These are phyloP conservation scores for Aphanocladium album DNA, from an alignment of 2,329 filamentous ascomycete species.

Conservation along the genomic window DNA sequence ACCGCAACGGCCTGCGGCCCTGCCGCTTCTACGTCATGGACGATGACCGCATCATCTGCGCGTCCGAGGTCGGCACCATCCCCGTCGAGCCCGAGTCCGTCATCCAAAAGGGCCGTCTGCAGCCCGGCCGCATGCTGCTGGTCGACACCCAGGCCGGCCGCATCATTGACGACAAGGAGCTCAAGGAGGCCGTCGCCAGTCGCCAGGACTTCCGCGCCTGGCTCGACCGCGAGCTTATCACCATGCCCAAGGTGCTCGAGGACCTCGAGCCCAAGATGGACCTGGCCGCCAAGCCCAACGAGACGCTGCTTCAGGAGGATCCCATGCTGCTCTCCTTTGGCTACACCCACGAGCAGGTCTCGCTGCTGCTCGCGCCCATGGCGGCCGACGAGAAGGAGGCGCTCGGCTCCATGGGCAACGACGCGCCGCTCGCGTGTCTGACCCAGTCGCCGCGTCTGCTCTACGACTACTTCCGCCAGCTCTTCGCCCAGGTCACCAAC, in stretches of 20 bases:
- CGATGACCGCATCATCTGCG: slow-evolving; percentile 94
- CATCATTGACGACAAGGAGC: slow-evolving; percentile 88
- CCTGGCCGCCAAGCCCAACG: slow-evolving; percentile 62
- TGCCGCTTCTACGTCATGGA: slow-evolving; percentile 97
- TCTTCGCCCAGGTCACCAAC: slow-evolving; percentile 97
- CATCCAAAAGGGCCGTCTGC: slow-evolving; percentile 86
- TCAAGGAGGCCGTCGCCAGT: slow-evolving; percentile 83
- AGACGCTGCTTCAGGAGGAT: slow-evolving; percentile 73
- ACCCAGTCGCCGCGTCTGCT: slow-evolving; percentile 84
- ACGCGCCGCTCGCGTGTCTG: slow-evolving; percentile 86
- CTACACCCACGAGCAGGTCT: slow-evolving; percentile 94
- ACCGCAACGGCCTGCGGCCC: slow-evolving; percentile 89
- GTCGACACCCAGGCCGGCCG: slow-evolving; percentile 86
- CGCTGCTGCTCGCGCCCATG: slow-evolving; percentile 88
- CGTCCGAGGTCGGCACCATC: slow-evolving; percentile 93
- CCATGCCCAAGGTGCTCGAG: slow-evolving; percentile 68
- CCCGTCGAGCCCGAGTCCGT: slow-evolving; percentile 84
- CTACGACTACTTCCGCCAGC: slow-evolving; percentile 95
- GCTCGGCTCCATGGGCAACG: slow-evolving; percentile 95
- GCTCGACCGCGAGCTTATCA: slow-evolving; percentile 81
- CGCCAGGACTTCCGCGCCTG: slow-evolving; percentile 84
- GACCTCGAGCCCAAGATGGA: slow-evolving; percentile 56
- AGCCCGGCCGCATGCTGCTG: slow-evolving; percentile 92
- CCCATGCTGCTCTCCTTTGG: slow-evolving; percentile 80
- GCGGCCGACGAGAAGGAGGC: slow-evolving; percentile 96